Evolutionary conservation across 75 land plant species (phyloP).

Genomic region (Pseudotsuga menziesii): DNA sequence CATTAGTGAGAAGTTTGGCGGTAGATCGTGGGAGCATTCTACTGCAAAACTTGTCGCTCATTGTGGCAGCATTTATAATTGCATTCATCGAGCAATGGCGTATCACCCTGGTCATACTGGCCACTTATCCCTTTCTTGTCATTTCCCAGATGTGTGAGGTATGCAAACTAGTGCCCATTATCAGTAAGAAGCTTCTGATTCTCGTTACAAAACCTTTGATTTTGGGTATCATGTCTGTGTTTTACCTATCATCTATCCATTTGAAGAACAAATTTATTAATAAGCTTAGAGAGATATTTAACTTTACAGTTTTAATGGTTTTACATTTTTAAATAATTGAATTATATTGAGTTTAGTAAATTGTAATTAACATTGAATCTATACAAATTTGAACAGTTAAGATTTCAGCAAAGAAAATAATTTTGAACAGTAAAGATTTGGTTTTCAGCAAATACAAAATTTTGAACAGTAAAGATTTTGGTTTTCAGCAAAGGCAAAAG

Average conservation of each 20-base stretch:
- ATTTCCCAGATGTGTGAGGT: conserved; percentile 89
- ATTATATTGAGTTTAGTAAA: no score
- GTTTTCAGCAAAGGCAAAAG: no score
- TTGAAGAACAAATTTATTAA: no score
- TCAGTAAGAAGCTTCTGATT: background rate
- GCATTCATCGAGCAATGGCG: conserved; percentile 88
- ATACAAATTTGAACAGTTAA: no score
- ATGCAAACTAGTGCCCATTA: background rate
- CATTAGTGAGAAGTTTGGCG: conserved; percentile 64
- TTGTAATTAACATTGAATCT: no score
- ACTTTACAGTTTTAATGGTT: no score
- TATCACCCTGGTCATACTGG: conserved; percentile 73
- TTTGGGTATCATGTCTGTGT: background rate
- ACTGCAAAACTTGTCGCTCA: conserved; percentile 69
- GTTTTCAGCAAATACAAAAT: no score
- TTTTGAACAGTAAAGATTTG: no score
- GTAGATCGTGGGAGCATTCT: conserved; percentile 77
- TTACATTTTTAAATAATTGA: no score
- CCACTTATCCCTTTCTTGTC: conserved; percentile 75
- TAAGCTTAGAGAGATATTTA: no score
- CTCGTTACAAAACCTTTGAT: background rate
- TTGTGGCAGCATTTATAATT: conserved; percentile 65
- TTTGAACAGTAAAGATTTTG: no score
- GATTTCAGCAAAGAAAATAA: no score
- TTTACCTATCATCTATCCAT: background rate